Base-by-base conservation (phyloP, 1,284 basidiomycete species). In the Austroboletus novae-zelandiae region DNA sequence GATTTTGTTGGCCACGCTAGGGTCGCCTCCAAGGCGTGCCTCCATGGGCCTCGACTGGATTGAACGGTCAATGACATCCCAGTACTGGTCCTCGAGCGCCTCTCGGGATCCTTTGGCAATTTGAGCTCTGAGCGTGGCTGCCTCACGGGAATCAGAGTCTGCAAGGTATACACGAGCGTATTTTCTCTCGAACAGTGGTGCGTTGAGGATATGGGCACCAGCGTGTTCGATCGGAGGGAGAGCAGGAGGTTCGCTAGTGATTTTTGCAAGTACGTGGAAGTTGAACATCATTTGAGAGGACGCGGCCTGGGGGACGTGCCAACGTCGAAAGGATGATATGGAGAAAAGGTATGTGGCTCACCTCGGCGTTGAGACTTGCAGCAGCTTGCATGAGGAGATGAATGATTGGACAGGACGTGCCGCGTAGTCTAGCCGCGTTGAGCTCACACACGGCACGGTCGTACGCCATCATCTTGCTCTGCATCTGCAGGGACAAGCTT, bases 391-490 rank as follows among this genome's bases (percentile, higher is more conserved):
- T 78, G 39, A 92, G 74, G 1, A 82, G 72, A 56, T 90, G 86
- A 6, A 92, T 71, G 50, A 93, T 75, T 3, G 88, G 89, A 64
- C 80, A 92, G 0, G 89, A 86, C 9, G 77, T 83, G 7, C 82
- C 86, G 15, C 84, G 79, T 14, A 87, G 73, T 41, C 91, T 75
- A 8, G 89, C 80, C 43, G 80, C 72, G 66, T 92, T 94, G 43
- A 94, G 71, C 31, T 89, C 82, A 15, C 79, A 72, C 39, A 96
- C 75, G 30, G 91, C 84, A 50, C 83, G 82, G 69, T 93, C 90
- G 67, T 96, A 98, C n/a, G 84, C 85, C 83, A 95, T 91, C 92
- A 96, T 95, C 72, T 93, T 93, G 67, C 81, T 86, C 71, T 96
- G 94, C 80, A 92, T 87, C 60, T 89, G 84, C 44, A 89, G 68